These are phyloP conservation scores for Trichosanthes truncata DNA, from an alignment of 306 rosid genomes.

Conservation along the genomic window DNA sequence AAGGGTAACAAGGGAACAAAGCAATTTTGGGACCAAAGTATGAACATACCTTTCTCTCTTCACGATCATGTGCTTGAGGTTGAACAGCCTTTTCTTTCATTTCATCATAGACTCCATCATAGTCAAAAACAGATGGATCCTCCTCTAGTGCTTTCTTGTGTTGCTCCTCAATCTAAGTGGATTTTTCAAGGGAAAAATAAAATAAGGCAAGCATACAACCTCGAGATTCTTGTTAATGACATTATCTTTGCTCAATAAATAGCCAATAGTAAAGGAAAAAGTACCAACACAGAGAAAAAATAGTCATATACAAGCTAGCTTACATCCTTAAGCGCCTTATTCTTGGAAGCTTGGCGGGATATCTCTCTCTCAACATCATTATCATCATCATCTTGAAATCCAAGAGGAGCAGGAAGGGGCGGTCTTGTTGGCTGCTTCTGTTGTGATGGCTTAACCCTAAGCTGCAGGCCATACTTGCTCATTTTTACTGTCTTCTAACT, in stretches of 20 bases:
- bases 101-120: constrained; percentile 79
- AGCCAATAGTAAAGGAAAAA: not conserved
- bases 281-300: not conserved
- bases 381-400: constrained; percentile 56
- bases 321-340: constrained; percentile 55
- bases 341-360: constrained; percentile 76
- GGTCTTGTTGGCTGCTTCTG: constrained; percentile 49
- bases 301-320: not conserved
- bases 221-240: not conserved
- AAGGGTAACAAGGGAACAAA: not conserved
- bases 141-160: constrained; percentile 75
- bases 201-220: constrained; percentile 2
- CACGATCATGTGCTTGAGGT: constrained; percentile 53
- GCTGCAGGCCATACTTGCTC: constrained; percentile 87
- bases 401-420: constrained; percentile 39
- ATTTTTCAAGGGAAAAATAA: not conserved
- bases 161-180: constrained; percentile 53
- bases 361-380: constrained; percentile 74
- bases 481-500: constrained; percentile 20
- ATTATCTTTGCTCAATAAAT: not conserved
- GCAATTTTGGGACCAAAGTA: not conserved
- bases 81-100: constrained; percentile 59
- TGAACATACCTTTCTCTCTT: constrained; percentile 54
- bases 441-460: constrained; percentile 40
- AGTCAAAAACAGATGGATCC: constrained; percentile 71